Evolutionary conservation across 2,329 filamentous ascomycete genomes (phyloP).

Genomic region (Fusarium hainanense): DNA sequence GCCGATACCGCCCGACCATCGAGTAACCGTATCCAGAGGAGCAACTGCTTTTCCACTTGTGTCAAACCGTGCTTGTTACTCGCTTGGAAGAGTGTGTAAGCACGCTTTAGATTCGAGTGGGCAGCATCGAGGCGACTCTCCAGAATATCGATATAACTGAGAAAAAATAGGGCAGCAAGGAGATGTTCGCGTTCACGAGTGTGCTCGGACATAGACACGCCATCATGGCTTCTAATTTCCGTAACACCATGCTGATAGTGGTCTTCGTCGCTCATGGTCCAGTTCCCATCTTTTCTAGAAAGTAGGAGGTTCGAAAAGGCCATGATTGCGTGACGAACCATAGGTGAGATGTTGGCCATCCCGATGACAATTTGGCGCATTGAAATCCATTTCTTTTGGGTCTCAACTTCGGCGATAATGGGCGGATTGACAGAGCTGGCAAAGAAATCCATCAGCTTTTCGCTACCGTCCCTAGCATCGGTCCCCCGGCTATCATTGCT

Average conservation of each 20-base stretch:
- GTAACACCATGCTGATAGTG: slow-evolving; percentile 53
- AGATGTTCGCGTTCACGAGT: slow-evolving; percentile 54
- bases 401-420: slow-evolving; percentile 64
- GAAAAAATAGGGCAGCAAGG: slow-evolving; percentile 63
- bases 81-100: slow-evolving; percentile 59
- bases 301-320: slow-evolving; percentile 62
- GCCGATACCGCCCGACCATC: slow-evolving; percentile 67
- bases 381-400: slow-evolving; percentile 62
- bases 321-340: slow-evolving; percentile 61
- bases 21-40: slow-evolving; percentile 66
- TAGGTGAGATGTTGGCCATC: slow-evolving; percentile 59
- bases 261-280: slow-evolving; percentile 49
- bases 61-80: slow-evolving; percentile 53
- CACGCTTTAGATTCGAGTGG: slow-evolving; percentile 61
- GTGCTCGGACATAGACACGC: slow-evolving; percentile 43
- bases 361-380: slow-evolving; percentile 61
- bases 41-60: slow-evolving; percentile 58
- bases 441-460: slow-evolving; percentile 60
- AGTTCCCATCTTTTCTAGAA: slow-evolving; percentile 50
- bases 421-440: slow-evolving; percentile 61
- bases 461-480: slow-evolving; percentile 11
- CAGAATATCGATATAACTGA: slow-evolving; percentile 64
- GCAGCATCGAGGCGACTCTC: slow-evolving; percentile 58
- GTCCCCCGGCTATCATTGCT: slow-evolving; percentile 38
- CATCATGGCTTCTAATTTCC: slow-evolving; percentile 48